These are phyloP conservation scores for Yamadazyma kanchanaburiensis DNA, from an alignment of 1,139 yeast genomes.

Conservation along the genomic window DNA sequence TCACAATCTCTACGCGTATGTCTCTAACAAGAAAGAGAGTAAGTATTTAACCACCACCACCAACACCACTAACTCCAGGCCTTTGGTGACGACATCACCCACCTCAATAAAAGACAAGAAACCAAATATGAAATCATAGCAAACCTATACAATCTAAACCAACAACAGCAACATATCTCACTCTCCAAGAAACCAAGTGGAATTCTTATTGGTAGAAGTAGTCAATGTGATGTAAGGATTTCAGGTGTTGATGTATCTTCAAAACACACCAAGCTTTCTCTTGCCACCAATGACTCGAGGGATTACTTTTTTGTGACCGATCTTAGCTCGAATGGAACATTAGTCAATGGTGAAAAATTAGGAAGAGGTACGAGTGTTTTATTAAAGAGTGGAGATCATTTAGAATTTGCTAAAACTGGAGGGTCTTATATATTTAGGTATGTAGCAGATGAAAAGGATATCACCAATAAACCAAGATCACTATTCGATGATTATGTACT, in stretches of 20 bases:
- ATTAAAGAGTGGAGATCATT: conserved; percentile 60
- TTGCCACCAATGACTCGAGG: conserved; percentile 28
- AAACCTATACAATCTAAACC: conserved; percentile 31
- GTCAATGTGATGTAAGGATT: conserved; percentile 56
- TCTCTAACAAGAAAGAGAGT: conserved; percentile 40
- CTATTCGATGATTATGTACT: conserved; percentile 61
- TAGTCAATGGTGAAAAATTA: conserved; percentile 53
- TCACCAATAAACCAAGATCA: conserved; percentile 22
- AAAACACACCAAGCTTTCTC: conserved; percentile 54
- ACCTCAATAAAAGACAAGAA: conserved; percentile 17
- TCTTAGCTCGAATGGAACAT: conserved; percentile 66
- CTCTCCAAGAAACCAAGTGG: conserved; percentile 34
- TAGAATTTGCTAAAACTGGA: conserved; percentile 58
- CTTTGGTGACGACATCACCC: conserved; percentile 9
- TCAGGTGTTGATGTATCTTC: conserved; percentile 64
- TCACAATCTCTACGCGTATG: no score
- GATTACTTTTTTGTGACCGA: conserved; percentile 53
- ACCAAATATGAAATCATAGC: conserved; percentile 21
- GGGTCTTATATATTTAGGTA: conserved; percentile 58
- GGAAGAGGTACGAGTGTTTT: conserved; percentile 48
- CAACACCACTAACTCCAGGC: conserved; percentile 4
- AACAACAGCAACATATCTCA: conserved; percentile 28
- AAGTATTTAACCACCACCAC: conserved; percentile 21
- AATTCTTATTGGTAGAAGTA: conserved; percentile 55
- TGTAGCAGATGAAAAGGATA: conserved; percentile 15